Evolutionary conservation across 441 rosid species (phyloP).

Genomic region (Populus trichocarpa): DNA sequence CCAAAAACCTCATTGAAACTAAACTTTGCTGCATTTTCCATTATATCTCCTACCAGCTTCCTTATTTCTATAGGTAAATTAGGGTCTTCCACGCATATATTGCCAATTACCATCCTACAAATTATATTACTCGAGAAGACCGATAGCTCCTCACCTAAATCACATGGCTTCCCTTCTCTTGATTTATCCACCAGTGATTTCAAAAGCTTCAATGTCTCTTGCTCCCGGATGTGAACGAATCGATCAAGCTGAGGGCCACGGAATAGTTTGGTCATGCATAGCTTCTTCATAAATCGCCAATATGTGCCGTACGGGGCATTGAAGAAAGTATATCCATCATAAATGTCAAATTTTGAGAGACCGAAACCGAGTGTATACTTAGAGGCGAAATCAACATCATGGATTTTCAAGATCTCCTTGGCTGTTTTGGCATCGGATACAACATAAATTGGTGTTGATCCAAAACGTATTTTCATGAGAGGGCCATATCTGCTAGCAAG

Average conservation of each 20-base stretch:
- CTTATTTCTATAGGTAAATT: conserved; percentile 39
- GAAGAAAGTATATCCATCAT: conserved; percentile 38
- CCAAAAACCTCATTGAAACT: conserved; percentile 47
- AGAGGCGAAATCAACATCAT: conserved; percentile 51
- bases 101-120: conserved; percentile 12
- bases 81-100: neutral
- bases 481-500: conserved; percentile 49
- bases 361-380: conserved; percentile 44
- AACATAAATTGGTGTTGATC: conserved; percentile 32
- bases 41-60: conserved; percentile 29
- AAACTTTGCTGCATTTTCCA: conserved; percentile 40
- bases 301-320: conserved; percentile 37
- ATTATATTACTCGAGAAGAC: conserved; percentile 6
- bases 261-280: conserved; percentile 43
- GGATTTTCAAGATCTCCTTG: conserved; percentile 43
- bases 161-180: conserved; percentile 32
- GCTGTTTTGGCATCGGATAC: conserved; percentile 46
- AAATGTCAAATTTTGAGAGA: conserved; percentile 45
- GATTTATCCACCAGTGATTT: conserved; percentile 30
- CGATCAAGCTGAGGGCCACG: conserved; percentile 38
- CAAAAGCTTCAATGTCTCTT: conserved; percentile 39
- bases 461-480: conserved; percentile 45
- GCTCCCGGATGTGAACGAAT: conserved; percentile 38
- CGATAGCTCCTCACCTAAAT: conserved; percentile 42
- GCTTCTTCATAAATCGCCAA: conserved; percentile 51